Evolutionary conservation across 768 basidiomycete species (phyloP), one percentile per base, ranked within the genome.

Genomic region (Tulasnella sp.): DNA sequence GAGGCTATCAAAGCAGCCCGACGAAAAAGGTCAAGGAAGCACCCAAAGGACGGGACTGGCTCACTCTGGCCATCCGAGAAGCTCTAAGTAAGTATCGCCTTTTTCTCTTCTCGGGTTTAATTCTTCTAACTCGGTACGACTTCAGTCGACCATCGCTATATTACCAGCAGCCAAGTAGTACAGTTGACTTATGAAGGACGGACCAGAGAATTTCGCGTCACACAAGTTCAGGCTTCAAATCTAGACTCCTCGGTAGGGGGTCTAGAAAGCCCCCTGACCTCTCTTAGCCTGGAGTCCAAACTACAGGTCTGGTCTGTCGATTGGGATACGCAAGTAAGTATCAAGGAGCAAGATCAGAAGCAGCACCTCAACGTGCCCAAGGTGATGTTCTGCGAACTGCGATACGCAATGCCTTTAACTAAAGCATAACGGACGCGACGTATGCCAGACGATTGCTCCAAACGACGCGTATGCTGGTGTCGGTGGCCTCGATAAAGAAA

Each of bases 401-500:
- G 18, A 34, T 4, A 77, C 20, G 3, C 14, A 31, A 7, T 60
- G 58, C 5, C 12, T 79, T 28, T 18, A 86, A 88, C 22, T 85
- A 90, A n/a, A 87, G 88, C 86, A 82, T 80, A 83, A 88, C 22
- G 83, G 7, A 28, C 28, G 31, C 72, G 16, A 64, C 84, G 60
- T 85, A 86, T 54, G 88, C 92, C 41, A 22, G 34, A 9, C 31
- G 48, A 48, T 24, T 64, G 31, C 40, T 40, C 75, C 58, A 54
- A 81, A 24, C 48, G 41, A 24, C 22, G 82, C 80, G 92, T 98
- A 97, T 83, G 88, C 91, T 48, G 88, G 91, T 20, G 92, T 99
- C 34, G 98, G 98, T 28, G 98, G 98, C 2, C 89, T 99, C 58
- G 89, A 92, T 84, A 91, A 91, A 83, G 96, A 98, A 84, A 97